phyloP scores from a whole-genome alignment of 2,329 filamentous ascomycete species.

The Passalora sequoiae region DNA sequence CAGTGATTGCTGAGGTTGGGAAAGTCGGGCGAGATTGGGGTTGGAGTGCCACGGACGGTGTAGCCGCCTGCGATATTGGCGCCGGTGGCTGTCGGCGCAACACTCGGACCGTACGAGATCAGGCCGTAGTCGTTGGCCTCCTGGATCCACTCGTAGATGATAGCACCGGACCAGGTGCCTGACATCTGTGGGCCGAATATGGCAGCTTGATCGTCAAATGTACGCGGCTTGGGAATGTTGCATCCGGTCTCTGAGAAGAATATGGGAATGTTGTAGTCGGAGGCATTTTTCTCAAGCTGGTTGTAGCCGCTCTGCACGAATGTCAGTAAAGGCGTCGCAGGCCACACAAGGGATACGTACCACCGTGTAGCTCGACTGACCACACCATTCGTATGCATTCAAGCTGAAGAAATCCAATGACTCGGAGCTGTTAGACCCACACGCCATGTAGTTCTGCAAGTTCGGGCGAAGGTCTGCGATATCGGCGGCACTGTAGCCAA shows the following conservation, averaged over 20 bases:
- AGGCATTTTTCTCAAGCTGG: constrained; percentile 61
- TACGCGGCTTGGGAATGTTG: constrained; percentile 58
- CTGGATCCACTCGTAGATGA: constrained; percentile 87
- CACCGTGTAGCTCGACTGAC: constrained; percentile 16
- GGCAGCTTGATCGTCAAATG: constrained; percentile 67
- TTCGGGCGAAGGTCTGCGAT: constrained; percentile 65
- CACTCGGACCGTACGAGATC: constrained; percentile 64
- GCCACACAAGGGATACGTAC: background rate
- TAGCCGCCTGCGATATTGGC: constrained; percentile 58
- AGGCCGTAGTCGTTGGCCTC: constrained; percentile 80
- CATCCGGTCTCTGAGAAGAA: constrained; percentile 89
- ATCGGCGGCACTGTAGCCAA: constrained; percentile 84
- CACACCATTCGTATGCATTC: constrained; percentile 54
- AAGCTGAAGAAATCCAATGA: constrained; percentile 77
- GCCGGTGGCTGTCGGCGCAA: constrained; percentile 34
- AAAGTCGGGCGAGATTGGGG: constrained; percentile 70
- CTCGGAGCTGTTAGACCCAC: constrained; percentile 63
- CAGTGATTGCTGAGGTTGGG: constrained; percentile 70
- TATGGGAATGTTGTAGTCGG: constrained; percentile 72
- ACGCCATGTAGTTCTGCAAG: constrained; percentile 71
- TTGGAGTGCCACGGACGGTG: constrained; percentile 66
- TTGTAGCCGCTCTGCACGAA: constrained; percentile 59
- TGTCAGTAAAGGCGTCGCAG: constrained; percentile 39
- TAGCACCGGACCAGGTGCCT: constrained; percentile 65
- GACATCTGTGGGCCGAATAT: constrained; percentile 73